These are phyloP conservation scores for Penicillium bialowiezense DNA, from an alignment of 495 filamentous ascomycete species.

Conservation along the genomic window DNA sequence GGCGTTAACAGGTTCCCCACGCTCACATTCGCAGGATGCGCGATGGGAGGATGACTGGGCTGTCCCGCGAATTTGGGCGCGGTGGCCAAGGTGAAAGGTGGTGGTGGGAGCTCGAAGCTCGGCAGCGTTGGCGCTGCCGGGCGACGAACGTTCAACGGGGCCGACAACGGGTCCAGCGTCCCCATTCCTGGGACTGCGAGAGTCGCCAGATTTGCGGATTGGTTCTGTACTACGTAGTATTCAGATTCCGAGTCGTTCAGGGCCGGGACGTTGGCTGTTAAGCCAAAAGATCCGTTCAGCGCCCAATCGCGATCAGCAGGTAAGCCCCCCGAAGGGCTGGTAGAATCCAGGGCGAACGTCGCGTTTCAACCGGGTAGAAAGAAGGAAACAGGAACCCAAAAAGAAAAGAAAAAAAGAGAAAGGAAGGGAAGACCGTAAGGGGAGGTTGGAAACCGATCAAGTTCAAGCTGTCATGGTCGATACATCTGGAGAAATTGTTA, in stretches of 20 bases:
- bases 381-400: conserved; percentile 5
- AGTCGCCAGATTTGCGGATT: conserved; percentile 40
- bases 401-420: neutral
- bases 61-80: conserved; percentile 42
- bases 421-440: conserved; percentile 1
- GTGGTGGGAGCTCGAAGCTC: conserved; percentile 60
- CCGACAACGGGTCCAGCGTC: conserved; percentile 38
- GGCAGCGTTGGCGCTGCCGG: conserved; percentile 60
- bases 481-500: conserved; percentile 15
- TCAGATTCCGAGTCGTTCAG: conserved; percentile 38
- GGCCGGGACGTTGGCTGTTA: conserved; percentile 23
- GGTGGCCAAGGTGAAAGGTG: conserved; percentile 32
- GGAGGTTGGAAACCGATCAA: neutral
- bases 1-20: conserved; percentile 62
- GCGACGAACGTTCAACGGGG: conserved; percentile 54
- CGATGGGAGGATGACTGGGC: conserved; percentile 27
- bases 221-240: conserved; percentile 31
- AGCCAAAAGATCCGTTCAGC: conserved; percentile 25
- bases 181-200: conserved; percentile 48
- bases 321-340: conserved; percentile 39
- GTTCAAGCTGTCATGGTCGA: conserved; percentile 17
- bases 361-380: conserved; percentile 30
- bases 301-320: conserved; percentile 45
- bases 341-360: conserved; percentile 49
- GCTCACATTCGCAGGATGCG: conserved; percentile 48